Conservation (phyloP, 2,329 filamentous ascomycete species). For the Hypoxylon sp. region DNA sequence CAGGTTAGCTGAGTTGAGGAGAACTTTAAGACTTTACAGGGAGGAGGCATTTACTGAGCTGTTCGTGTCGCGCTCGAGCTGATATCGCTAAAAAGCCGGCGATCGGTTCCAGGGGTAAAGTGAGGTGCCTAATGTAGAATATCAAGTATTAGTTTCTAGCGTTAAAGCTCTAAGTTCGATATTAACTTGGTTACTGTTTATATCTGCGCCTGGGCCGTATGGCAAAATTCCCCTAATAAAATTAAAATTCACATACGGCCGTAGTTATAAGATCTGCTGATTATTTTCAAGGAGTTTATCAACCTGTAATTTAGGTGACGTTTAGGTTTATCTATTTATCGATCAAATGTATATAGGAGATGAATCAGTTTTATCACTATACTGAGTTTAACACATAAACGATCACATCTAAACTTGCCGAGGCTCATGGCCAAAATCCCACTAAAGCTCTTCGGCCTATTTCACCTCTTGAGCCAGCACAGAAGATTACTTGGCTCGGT, state of each 20-base stretch:
- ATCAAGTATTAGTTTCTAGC: too few relatives aligned
- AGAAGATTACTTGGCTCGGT: neutral
- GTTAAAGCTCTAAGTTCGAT: too few relatives aligned
- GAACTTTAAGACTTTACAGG: neutral
- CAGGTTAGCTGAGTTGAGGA: neutral
- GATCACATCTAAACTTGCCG: slow-evolving; percentile 2
- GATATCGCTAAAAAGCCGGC: neutral
- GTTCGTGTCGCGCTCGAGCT: neutral
- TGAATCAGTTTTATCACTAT: neutral
- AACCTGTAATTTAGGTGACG: too few relatives aligned
- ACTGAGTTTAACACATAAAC: neutral
- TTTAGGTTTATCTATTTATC: too few relatives aligned
- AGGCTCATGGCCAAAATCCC: slow-evolving; percentile 6
- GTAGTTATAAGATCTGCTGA: too few relatives aligned
- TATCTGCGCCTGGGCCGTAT: too few relatives aligned
- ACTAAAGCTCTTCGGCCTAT: neutral
- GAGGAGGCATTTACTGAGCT: neutral
- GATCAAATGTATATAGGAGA: neutral
- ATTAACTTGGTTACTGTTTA: too few relatives aligned
- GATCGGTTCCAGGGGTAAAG: neutral
- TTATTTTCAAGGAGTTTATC: too few relatives aligned
- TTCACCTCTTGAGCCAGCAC: neutral
- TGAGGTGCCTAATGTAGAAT: too few relatives aligned
- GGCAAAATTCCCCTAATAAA: too few relatives aligned
- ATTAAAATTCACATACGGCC: too few relatives aligned